These are phyloP conservation scores for Penicillium atrosanguineum DNA, from an alignment of 495 filamentous ascomycete species.

Conservation along the genomic window DNA sequence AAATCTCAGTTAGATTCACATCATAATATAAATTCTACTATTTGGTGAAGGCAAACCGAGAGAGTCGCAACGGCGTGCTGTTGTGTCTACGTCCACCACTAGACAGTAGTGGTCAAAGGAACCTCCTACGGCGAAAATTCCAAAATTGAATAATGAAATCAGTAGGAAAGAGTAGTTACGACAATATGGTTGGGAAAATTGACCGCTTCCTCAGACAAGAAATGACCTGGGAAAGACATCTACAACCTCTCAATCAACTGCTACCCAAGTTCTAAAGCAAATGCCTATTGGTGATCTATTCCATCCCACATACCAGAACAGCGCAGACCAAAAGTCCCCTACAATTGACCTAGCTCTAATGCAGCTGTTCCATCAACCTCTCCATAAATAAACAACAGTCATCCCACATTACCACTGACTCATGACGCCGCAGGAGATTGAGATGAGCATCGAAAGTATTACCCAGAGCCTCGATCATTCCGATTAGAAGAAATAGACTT, in stretches of 20 bases:
- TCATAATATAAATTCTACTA: too few species aligned
- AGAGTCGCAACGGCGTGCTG: not conserved
- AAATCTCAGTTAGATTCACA: too few species aligned
- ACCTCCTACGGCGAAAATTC: too few species aligned
- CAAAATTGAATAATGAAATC: too few species aligned
- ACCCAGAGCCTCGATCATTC: constrained; percentile 1
- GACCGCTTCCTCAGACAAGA: not conserved
- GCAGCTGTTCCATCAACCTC: not conserved
- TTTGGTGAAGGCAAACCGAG: too few species aligned
- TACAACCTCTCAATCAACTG: not conserved
- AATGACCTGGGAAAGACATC: not conserved
- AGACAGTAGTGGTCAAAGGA: too few species aligned
- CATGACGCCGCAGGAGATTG: not conserved
- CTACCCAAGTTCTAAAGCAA: not conserved
- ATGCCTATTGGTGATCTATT: not conserved
- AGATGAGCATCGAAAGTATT: constrained; percentile 5
- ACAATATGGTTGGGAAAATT: not conserved
- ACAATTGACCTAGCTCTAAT: not conserved
- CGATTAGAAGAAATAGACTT: not conserved
- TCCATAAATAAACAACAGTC: not conserved
- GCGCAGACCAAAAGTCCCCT: not conserved
- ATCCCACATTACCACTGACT: not conserved
- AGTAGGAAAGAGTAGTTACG: not conserved
- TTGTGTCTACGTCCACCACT: not conserved
- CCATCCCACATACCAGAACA: not conserved